phyloP scores from a whole-genome alignment of 306 rosid genomes.

The Rosa rugosa region DNA sequence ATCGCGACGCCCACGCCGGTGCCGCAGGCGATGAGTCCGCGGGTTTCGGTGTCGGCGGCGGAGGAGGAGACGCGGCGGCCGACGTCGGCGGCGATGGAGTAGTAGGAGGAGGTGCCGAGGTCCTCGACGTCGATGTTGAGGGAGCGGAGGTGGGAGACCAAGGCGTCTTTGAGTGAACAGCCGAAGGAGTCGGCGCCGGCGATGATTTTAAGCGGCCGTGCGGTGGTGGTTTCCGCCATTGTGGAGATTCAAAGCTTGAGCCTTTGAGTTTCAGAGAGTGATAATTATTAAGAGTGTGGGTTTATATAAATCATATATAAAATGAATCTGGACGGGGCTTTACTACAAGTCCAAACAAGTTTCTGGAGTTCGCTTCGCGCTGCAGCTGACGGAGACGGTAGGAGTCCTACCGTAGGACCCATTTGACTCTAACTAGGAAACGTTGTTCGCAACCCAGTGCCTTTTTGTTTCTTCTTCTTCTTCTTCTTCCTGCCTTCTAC shows the following conservation, averaged over 20 bases:
- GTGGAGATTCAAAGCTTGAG: not conserved
- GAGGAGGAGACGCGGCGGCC: conserved; percentile 71
- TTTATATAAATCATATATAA: too few relatives aligned
- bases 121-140: conserved; percentile 73
- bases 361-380: too few relatives aligned
- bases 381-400: too few relatives aligned
- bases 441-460: too few relatives aligned
- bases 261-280: not conserved
- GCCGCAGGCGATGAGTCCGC: conserved; percentile 84
- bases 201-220: conserved; percentile 52
- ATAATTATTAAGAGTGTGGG: not conserved
- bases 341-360: too few relatives aligned
- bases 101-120: conserved; percentile 81
- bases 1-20: conserved; percentile 89
- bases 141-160: conserved; percentile 65
- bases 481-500: too few relatives aligned
- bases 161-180: conserved; percentile 63
- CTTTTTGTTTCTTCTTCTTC: too few relatives aligned
- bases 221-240: conserved; percentile 37
- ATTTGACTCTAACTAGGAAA: too few relatives aligned
- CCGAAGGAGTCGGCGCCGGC: conserved; percentile 79
- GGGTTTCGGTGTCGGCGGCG: conserved; percentile 27
- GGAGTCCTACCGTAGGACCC: too few relatives aligned
- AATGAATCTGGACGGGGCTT: not conserved
- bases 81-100: conserved; percentile 85